Conservation (phyloP, 495 filamentous ascomycete species). For the Tuber indicum region DNA sequence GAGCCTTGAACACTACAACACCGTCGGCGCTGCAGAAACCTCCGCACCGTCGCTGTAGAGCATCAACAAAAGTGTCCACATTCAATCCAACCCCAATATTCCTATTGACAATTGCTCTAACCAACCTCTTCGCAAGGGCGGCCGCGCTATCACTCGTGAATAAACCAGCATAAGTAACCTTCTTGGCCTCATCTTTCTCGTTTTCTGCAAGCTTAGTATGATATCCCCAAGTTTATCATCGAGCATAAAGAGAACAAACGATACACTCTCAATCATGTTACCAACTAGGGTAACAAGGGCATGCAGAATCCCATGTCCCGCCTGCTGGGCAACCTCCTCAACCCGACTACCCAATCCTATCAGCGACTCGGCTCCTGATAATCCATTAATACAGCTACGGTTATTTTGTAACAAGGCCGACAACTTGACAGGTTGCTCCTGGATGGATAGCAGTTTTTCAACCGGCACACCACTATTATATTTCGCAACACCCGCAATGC, state of each 20-base stretch:
- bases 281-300: conserved; percentile 73
- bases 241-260: conserved; percentile 86
- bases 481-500: conserved; percentile 40
- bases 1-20: conserved; percentile 94
- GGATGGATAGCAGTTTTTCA: conserved; percentile 63
- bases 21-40: conserved; percentile 96
- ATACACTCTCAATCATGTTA: conserved; percentile 89
- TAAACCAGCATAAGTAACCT: conserved; percentile 76
- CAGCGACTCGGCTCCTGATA: conserved; percentile 77
- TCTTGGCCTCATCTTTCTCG: conserved; percentile 59
- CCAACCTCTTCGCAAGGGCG: conserved; percentile 88
- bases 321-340: conserved; percentile 83
- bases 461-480: conserved; percentile 57
- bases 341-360: conserved; percentile 65
- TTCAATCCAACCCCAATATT: conserved; percentile 94
- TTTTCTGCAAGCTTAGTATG: conserved; percentile 64
- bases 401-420: conserved; percentile 76
- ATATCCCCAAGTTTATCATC: conserved; percentile 89
- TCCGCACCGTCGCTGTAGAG: conserved; percentile 79
- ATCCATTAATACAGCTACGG: conserved; percentile 81
- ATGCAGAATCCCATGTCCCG: conserved; percentile 85
- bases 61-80: conserved; percentile 93
- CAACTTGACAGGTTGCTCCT: conserved; percentile 70
- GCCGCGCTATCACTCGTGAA: conserved; percentile 73
- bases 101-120: conserved; percentile 95